Evolutionary conservation across 352 stramenopile species (phyloP).

Genomic region (Pythium periplocum): DNA sequence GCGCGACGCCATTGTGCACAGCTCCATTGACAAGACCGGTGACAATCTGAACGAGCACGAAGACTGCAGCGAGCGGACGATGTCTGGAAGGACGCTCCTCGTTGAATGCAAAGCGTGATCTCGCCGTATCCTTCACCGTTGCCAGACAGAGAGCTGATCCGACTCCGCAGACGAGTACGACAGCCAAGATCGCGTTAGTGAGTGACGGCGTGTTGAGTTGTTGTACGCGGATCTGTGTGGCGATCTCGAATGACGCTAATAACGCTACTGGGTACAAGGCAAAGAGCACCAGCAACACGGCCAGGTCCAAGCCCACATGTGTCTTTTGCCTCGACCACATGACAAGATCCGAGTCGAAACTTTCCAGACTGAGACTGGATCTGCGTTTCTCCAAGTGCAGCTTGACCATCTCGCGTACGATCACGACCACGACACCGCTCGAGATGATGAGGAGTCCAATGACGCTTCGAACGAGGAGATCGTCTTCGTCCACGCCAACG

Average conservation of each 20-base stretch:
- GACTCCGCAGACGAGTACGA: background rate
- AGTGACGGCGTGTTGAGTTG: background rate
- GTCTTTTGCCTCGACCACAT: background rate
- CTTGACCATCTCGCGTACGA: slow-evolving; percentile 4
- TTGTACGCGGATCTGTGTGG: slow-evolving; percentile 13
- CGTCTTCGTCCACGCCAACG: slow-evolving; percentile 10
- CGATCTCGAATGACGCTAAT: slow-evolving; percentile 19
- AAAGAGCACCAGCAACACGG: slow-evolving; percentile 11
- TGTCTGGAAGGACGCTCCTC: background rate
- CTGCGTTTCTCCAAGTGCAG: background rate
- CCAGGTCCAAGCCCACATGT: slow-evolving; percentile 3
- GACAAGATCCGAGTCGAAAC: too few relatives aligned
- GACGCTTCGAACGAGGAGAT: slow-evolving; percentile 5
- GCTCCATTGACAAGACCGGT: background rate
- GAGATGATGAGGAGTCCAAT: slow-evolving; percentile 13
- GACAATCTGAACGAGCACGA: background rate
- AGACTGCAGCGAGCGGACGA: background rate
- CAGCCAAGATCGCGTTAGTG: background rate
- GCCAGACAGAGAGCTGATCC: too few relatives aligned
- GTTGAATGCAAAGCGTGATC: background rate
- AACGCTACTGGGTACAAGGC: slow-evolving; percentile 19
- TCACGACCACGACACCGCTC: slow-evolving; percentile 5
- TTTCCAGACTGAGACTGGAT: too few relatives aligned
- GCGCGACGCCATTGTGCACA: background rate
- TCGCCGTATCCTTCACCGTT: too few relatives aligned